Evolutionary conservation across 2,329 filamentous ascomycete species (phyloP).

Genomic region (Pestalotiopsis sp.): DNA sequence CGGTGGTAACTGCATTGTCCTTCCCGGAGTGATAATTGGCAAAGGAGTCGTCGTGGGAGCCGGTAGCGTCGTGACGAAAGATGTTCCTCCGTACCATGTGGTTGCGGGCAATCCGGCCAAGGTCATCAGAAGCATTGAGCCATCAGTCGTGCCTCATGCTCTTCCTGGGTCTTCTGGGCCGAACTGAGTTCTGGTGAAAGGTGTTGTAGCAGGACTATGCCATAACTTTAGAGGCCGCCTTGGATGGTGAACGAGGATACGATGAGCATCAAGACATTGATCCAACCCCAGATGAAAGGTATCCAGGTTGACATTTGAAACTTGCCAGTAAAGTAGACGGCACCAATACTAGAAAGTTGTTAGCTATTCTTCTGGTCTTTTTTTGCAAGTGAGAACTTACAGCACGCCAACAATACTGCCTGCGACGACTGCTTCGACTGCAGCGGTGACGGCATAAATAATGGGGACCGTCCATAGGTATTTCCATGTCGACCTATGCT

Average conservation of each 20-base stretch:
- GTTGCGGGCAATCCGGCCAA: constrained; percentile 71
- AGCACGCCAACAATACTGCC: constrained; percentile 81
- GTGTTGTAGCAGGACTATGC: too few species aligned
- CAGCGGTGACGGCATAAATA: constrained; percentile 72
- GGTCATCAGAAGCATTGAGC: constrained; percentile 43
- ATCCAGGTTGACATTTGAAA: constrained; percentile 96
- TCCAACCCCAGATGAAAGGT: constrained; percentile 83
- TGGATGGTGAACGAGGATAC: constrained; percentile 93
- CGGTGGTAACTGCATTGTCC: constrained; percentile 70
- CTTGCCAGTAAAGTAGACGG: constrained; percentile 79
- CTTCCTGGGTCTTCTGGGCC: neutral
- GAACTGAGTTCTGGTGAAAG: neutral
- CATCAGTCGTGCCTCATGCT: neutral
- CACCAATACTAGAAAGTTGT: constrained; percentile 63
- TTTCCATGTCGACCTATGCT: constrained; percentile 56
- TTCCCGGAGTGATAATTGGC: constrained; percentile 80
- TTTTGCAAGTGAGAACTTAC: constrained; percentile 45
- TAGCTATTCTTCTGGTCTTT: constrained; percentile 15
- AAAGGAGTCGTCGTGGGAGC: constrained; percentile 76
- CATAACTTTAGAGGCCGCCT: constrained; percentile 71
- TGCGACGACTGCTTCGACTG: constrained; percentile 75
- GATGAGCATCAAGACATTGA: constrained; percentile 81
- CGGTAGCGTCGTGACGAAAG: constrained; percentile 81
- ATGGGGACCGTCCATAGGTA: constrained; percentile 74
- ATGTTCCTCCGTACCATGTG: constrained; percentile 65